Evolutionary conservation across 176 grass and related monocot species (phyloP), one percentile per base, ranked within the genome.

Genomic region (Secale cereale): DNA sequence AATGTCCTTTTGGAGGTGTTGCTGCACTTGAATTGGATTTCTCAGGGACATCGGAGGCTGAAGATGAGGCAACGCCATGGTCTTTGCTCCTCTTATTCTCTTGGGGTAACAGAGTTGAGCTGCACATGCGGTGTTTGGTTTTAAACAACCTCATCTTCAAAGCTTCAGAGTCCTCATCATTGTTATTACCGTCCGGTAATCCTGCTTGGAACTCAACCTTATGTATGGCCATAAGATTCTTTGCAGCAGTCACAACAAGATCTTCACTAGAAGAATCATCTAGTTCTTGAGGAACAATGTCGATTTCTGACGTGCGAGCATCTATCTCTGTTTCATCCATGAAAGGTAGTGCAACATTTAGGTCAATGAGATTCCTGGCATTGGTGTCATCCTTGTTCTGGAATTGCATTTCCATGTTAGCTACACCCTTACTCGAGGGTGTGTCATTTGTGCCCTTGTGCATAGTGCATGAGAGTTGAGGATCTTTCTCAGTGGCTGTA

Each of bases 1-100:
- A 31, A 97, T 81, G 39, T 91, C 92, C 81, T 71, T 97, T 40
- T 90, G 82, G 59, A 97, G 94, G 66, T 93, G 43, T 57, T 76
- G 79, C 28, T 65, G 83, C 26, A 26, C 86, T 54, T 74, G 87
- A 56, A 87, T 87, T 79, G 91, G 91, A 28, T 86, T 79, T 82
- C 50, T 71, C 7, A 67, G 23, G 61, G 83, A 83, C 39, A 68
- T 27, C 72, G 77, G 56, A 78, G 87, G 78, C n/a, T 76, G 83
- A 72, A 74, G 89, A 76, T 68, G 30, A 80, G 25, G 52, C 80
- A 70, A 78, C 65, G 1, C 52, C 19, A 77, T 50, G 70, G 15
- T 81, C 85, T 82, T 73, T 43, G 8, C 77, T 65, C 48, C 45
- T 70, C 67, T 69, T 65, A 65, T 14, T 9, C 60, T 80, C 66